Percentiles rank a stretch among this genome's conserved stretches.
Evolutionary conservation across 257 asterid genomes (phyloP).

Genomic region (Rauvolfia tetraphylla): DNA sequence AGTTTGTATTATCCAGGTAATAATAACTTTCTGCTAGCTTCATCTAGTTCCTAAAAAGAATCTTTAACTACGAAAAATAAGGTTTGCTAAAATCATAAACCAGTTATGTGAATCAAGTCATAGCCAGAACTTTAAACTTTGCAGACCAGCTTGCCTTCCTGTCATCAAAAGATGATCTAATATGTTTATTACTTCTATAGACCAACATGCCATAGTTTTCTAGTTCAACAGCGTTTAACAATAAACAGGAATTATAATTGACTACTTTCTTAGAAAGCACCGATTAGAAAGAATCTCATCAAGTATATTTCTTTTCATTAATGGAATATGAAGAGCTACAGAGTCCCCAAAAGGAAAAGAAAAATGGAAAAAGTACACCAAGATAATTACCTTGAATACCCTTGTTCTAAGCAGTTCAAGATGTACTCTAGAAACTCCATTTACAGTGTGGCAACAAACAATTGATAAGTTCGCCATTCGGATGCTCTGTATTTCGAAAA

Average conservation of each 20-base stretch:
- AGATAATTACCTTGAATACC: slow-evolving; percentile 41
- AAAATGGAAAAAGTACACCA: background rate
- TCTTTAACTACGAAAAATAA: background rate
- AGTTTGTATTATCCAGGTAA: no score
- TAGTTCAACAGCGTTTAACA: background rate
- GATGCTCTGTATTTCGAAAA: slow-evolving; percentile 28
- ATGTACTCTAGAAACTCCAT: slow-evolving; percentile 49
- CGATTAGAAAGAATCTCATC: background rate
- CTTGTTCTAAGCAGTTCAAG: slow-evolving; percentile 36
- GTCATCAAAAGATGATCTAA: background rate
- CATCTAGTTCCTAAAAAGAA: background rate
- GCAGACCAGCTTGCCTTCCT: background rate
- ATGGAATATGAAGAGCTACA: slow-evolving; percentile 4
- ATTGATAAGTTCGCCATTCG: slow-evolving; percentile 53
- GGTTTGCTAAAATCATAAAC: background rate
- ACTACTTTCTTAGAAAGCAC: background rate
- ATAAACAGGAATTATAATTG: background rate
- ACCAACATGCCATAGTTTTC: background rate
- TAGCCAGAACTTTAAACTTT: background rate
- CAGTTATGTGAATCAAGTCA: background rate
- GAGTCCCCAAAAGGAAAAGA: background rate
- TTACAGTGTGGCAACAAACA: slow-evolving; percentile 46
- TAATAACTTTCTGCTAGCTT: background rate
- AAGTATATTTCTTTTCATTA: background rate
- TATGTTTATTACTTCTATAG: background rate